Percentiles rank a stretch among this genome's conserved stretches.
Conservation (phyloP, 306 rosid genomes). For the Crataegus laevigata region DNA sequence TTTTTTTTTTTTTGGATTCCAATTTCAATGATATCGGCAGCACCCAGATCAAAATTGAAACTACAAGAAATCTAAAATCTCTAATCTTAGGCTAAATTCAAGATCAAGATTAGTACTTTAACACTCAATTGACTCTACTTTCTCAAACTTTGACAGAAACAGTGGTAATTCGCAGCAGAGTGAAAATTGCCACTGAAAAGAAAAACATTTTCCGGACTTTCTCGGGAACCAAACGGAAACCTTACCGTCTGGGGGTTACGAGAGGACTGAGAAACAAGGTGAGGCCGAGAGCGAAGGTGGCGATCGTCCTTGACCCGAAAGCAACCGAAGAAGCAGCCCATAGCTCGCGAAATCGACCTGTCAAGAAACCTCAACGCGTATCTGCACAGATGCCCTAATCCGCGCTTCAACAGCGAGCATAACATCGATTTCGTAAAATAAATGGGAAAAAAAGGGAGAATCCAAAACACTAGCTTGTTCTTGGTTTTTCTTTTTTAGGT, state of each 20-base stretch:
- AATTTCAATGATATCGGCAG: not conserved
- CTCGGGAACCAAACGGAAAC: conserved; percentile 1
- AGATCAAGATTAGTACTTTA: not conserved
- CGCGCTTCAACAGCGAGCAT: conserved; percentile 43
- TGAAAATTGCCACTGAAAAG: not conserved
- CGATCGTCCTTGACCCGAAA: conserved; percentile 51
- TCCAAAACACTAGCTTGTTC: conserved; percentile 13
- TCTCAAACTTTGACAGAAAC: not conserved
- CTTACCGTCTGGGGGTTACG: conserved; percentile 30
- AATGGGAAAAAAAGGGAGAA: not conserved
- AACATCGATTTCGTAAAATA: conserved; percentile 30
- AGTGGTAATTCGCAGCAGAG: not conserved
- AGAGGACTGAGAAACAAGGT: conserved; percentile 27
- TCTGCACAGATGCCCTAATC: conserved; percentile 36
- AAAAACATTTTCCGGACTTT: not conserved
- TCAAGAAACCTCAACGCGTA: conserved; percentile 51
- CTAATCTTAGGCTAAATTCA: not conserved
- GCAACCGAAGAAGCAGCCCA: conserved; percentile 91
- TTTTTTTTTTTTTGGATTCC: not conserved
- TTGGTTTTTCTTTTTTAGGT: conserved; percentile 16
- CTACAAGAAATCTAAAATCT: not conserved
- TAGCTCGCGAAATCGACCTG: conserved; percentile 48
- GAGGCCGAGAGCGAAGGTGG: conserved; percentile 27
- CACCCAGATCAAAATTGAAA: not conserved
- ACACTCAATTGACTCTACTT: not conserved